Evolutionary conservation across 495 filamentous ascomycete species (phyloP).

Genomic region (Talaromyces stipitatus): DNA sequence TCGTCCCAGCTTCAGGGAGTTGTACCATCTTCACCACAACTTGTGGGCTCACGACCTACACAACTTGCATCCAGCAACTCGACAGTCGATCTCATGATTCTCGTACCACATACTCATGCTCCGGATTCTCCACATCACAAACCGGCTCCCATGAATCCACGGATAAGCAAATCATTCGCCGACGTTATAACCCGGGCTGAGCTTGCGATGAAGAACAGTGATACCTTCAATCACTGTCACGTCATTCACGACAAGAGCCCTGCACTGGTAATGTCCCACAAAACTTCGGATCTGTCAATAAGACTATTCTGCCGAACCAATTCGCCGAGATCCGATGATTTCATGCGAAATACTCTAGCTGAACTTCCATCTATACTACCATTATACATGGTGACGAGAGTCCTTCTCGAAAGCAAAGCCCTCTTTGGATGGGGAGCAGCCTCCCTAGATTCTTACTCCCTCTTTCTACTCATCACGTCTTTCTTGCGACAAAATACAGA

Average conservation of each 20-base stretch:
- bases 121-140: slow-evolving; percentile 15
- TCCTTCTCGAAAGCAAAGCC: slow-evolving; percentile 38
- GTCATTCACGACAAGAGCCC: not conserved
- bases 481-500: slow-evolving; percentile 32
- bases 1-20: slow-evolving; percentile 10
- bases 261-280: slow-evolving; percentile 21
- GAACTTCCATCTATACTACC: slow-evolving; percentile 42
- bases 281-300: slow-evolving; percentile 36
- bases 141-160: slow-evolving; percentile 25
- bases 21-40: slow-evolving; percentile 21
- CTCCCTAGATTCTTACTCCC: slow-evolving; percentile 40
- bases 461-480: slow-evolving; percentile 51
- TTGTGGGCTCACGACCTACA: slow-evolving; percentile 47
- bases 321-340: slow-evolving; percentile 24
- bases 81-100: slow-evolving; percentile 39
- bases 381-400: slow-evolving; percentile 40
- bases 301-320: slow-evolving; percentile 36
- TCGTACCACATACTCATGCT: slow-evolving; percentile 16
- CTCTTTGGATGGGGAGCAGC: slow-evolving; percentile 35
- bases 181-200: slow-evolving; percentile 18
- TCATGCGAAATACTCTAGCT: slow-evolving; percentile 35
- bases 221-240: not conserved
- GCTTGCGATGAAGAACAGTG: slow-evolving; percentile 12
- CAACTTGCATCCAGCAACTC: slow-evolving; percentile 45
- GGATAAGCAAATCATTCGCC: slow-evolving; percentile 15